Evolutionary conservation across 2,329 filamentous ascomycete species (phyloP), one percentile per base, ranked within the genome.

Genomic region (Xylaria sp.): DNA sequence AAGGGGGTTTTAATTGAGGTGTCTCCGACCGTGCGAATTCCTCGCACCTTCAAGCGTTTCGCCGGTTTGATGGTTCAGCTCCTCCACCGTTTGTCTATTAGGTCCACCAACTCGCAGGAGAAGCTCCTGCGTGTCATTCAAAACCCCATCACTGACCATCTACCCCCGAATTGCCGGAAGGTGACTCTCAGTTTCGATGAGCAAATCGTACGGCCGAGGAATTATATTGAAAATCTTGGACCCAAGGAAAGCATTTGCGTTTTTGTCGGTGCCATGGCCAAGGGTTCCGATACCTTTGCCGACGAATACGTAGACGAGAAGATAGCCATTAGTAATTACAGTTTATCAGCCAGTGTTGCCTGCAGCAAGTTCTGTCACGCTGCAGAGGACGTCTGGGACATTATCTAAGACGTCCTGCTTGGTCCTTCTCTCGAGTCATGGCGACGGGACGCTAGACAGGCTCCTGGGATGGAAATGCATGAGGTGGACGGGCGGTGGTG

Each of bases 311-410:
- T 98, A 72, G 94, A 98, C 74, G 95, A 99, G 80, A 92, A 96
- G 73, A 98, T 99, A 74, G 92, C 91, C 71, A 98, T 99, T 80
- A 98, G 94, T 84, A 97, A 97, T 78, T 99, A 91, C 84, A 97
- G 93, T 74, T 84, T 99, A 66, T 97, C 92, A 73, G 95, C 95
- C 64, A 98, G 94, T 81, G 95, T 99, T 65, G 94, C 95, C 43
- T 99, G 95, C 85, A 97, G 94, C 87, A 99, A 98, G 79, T 98
- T 99, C 83, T 98, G 95, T 79, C 95, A 99, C 78, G 95, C 94
- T 40, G 94, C 93, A 43, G 95, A 99, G 79, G 95, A 99, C 77
- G 90, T 90, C 35, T 99, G 95, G 95, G 88, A 92, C 74, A 91
- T 99, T 70, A 86, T 97, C 72, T 99, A 67, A 51, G 31, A 7